A percentile compares a stretch with the other conserved stretches of the same genome.
These are phyloP conservation scores for Fraxinus greggii DNA, from an alignment of 305 asterid species.

Conservation along the genomic window DNA sequence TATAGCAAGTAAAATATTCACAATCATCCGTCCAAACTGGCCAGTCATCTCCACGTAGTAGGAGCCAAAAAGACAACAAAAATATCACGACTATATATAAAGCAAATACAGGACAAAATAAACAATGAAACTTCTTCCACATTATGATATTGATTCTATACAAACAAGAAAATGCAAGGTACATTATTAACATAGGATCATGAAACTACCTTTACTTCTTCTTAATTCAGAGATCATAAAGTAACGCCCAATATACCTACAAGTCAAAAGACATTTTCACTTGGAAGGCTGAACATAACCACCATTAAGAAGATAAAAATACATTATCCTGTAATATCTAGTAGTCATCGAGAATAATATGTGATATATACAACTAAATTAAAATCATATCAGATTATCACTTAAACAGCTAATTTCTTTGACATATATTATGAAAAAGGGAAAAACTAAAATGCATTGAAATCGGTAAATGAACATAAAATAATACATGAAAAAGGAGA, in stretches of 20 bases:
- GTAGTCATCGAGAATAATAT: background rate
- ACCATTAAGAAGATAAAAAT: slow-evolving; percentile 42
- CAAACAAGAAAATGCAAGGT: background rate
- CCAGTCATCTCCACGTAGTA: background rate
- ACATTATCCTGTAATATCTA: slow-evolving; percentile 26
- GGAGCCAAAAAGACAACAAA: background rate
- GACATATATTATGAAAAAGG: background rate
- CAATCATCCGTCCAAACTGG: background rate
- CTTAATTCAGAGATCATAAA: slow-evolving; percentile 94
- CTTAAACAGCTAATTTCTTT: background rate
- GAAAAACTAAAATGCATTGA: slow-evolving; percentile 6
- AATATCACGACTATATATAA: background rate
- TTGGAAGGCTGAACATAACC: slow-evolving; percentile 65
- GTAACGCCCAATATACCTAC: slow-evolving; percentile 93
- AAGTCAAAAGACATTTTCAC: slow-evolving; percentile 77
- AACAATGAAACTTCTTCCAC: background rate
- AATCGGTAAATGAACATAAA: background rate
- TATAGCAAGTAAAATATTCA: background rate
- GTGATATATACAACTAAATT: background rate
- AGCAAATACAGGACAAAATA: background rate
- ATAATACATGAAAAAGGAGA: background rate
- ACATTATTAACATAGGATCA: slow-evolving; percentile 42
- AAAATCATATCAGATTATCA: slow-evolving; percentile 12
- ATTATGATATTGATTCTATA: background rate
- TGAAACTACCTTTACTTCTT: slow-evolving; percentile 89